Base-by-base conservation (phyloP, 73 alveolate species). In the Tetrahymena malaccensis region DNA sequence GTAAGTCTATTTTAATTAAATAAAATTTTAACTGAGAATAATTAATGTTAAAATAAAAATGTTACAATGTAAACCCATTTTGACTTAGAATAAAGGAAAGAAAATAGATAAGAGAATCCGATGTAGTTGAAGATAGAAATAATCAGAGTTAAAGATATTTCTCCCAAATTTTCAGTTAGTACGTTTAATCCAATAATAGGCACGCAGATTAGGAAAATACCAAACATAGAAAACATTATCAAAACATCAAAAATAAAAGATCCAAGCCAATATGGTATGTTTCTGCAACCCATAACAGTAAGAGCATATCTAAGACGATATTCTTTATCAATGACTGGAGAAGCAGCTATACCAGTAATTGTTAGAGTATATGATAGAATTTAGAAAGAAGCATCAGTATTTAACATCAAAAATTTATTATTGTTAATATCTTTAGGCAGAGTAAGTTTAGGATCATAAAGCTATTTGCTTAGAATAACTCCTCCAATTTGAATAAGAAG, bases 281-380 rank as follows among this genome's bases (percentile, higher is more conserved):
- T 70, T 70, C 93, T 94, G 0, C 94, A 93, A 0, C 96, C 96
- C 55, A 83, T 93, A 22, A 93, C 93, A 55, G 93, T 11, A 70
- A 55, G 93, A 1, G 96, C 85, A 15, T 94, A 70, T 83, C 93
- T 94, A 35, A 94, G 85, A 7, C 58, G 57, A 37, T 94, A 43
- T 40, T 94, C 85, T 55, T 94, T 94, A 17, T 94, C 96, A 35
- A 55, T 83, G 16, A 94, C 93, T 19, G 96, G 96, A 35, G 89
- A 70, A 31, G 89, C 89, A 19, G 89, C 89, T 27, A 70, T 70
- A 70, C 89, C 89, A 19, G 89, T 27, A 5, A 70, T 27, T 1
- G 89, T 70, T 70, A 70, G 37, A 31, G 89, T 27, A n/a, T 70
- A 70, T 25, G 89, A 70, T 11, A 70, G 31, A 27, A 70, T 70